Percentiles rank a stretch among this genome's conserved stretches.
Evolutionary conservation across 2,329 filamentous ascomycete genomes (phyloP).

Genomic region (Uncinocarpus reesii): DNA sequence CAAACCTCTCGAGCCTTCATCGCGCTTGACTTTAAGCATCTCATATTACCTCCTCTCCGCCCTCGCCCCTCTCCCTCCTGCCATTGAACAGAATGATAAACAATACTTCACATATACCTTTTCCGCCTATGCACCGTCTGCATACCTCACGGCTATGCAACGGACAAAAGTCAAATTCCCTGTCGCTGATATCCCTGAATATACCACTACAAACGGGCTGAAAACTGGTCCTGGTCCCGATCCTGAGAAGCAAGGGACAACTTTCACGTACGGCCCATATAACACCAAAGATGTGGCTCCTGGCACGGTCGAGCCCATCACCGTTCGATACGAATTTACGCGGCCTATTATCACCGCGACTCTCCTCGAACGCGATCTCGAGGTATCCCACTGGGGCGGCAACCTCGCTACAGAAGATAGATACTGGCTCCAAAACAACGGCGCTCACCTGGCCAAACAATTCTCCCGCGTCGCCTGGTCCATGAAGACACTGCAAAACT

Average conservation of each 20-base stretch:
- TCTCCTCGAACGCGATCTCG: slow-evolving; percentile 75
- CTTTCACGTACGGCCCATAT: slow-evolving; percentile 85
- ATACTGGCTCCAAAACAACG: slow-evolving; percentile 78
- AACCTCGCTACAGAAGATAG: slow-evolving; percentile 92
- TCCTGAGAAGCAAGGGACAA: slow-evolving; percentile 73
- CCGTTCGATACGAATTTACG: slow-evolving; percentile 87
- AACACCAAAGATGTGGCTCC: slow-evolving; percentile 59
- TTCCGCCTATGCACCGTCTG: slow-evolving; percentile 72
- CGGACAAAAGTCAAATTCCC: slow-evolving; percentile 95
- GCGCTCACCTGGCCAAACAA: slow-evolving; percentile 61
- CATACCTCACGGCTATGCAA: slow-evolving; percentile 80
- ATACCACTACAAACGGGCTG: slow-evolving; percentile 57
- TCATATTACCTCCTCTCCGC: slow-evolving; percentile 70
- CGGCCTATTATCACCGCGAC: slow-evolving; percentile 76
- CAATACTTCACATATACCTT: slow-evolving; percentile 82
- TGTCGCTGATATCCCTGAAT: slow-evolving; percentile 68
- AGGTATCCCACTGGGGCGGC: slow-evolving; percentile 96
- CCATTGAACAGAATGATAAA: slow-evolving; percentile 71
- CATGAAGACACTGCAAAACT: slow-evolving; percentile 62
- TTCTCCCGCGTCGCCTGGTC: slow-evolving; percentile 73
- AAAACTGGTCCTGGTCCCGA: slow-evolving; percentile 47
- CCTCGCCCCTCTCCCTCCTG: slow-evolving; percentile 67
- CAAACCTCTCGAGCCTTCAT: slow-evolving; percentile 60
- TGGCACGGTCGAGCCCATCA: slow-evolving; percentile 60
- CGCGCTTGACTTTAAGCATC: slow-evolving; percentile 77